Evolutionary conservation across 2,329 filamentous ascomycete species (phyloP).

Genomic region (Mariannaea sp.): DNA sequence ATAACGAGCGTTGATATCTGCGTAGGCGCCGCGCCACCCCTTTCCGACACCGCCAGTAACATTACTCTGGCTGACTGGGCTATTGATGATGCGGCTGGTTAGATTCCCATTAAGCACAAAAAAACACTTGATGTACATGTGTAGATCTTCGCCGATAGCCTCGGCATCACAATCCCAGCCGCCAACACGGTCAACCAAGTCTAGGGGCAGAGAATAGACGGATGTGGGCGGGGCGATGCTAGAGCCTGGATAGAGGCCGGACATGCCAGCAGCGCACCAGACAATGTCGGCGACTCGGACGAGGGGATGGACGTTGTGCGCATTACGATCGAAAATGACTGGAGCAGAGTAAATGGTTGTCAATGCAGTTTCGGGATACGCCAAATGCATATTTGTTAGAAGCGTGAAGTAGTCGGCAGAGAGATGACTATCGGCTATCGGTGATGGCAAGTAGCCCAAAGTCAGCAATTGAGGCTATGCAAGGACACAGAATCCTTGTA

Average conservation of each 20-base stretch:
- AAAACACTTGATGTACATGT: constrained; percentile 81
- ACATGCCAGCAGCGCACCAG: constrained; percentile 73
- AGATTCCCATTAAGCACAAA: constrained; percentile 74
- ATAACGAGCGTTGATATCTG: constrained; percentile 68
- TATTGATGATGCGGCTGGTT: constrained; percentile 65
- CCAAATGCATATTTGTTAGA: constrained; percentile 66
- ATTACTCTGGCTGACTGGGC: constrained; percentile 74
- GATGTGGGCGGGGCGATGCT: constrained; percentile 72
- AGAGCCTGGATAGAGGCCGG: constrained; percentile 67
- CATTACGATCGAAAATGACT: constrained; percentile 76
- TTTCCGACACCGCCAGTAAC: constrained; percentile 64
- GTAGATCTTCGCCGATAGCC: constrained; percentile 75
- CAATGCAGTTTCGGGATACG: constrained; percentile 61
- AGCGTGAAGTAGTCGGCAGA: constrained; percentile 69
- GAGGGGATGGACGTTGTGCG: constrained; percentile 67
- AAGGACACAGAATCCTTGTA: constrained; percentile 3
- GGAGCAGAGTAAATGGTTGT: constrained; percentile 72
- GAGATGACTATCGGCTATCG: constrained; percentile 71
- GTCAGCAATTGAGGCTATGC: constrained; percentile 14
- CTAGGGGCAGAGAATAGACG: constrained; percentile 72
- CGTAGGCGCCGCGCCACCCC: constrained; percentile 57
- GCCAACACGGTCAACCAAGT: constrained; percentile 69
- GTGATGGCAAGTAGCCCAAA: neutral
- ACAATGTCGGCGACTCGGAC: constrained; percentile 74
- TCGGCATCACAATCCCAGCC: constrained; percentile 74